A percentile compares a stretch with the other conserved stretches of the same genome.
These are phyloP conservation scores for Aspergillus campestris DNA, from an alignment of 495 filamentous ascomycete genomes.

Conservation along the genomic window DNA sequence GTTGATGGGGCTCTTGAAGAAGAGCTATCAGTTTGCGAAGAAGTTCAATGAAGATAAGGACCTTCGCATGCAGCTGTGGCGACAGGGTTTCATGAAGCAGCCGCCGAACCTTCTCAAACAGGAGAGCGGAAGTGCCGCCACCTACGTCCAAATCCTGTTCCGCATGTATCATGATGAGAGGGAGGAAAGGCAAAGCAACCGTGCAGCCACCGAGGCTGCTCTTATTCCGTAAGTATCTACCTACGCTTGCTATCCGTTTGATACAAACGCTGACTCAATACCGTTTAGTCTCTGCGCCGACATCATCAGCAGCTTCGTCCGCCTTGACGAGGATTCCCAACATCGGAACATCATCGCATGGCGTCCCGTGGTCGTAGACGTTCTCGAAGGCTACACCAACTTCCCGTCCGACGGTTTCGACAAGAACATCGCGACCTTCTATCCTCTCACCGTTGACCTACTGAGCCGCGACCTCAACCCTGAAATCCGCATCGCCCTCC, in stretches of 20 bases:
- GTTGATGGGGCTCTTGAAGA: conserved; percentile 88
- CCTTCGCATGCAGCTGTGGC: conserved; percentile 85
- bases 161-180: conserved; percentile 92
- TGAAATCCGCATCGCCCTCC: conserved; percentile 69
- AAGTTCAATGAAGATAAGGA: conserved; percentile 97
- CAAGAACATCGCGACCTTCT: conserved; percentile 72
- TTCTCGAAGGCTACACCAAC: conserved; percentile 87
- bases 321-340: conserved; percentile 87
- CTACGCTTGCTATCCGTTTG: not conserved
- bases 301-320: conserved; percentile 74
- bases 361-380: conserved; percentile 94
- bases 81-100: conserved; percentile 99
- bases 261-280: conserved; percentile 5
- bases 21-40: conserved; percentile 90
- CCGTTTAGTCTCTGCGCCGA: conserved; percentile 67
- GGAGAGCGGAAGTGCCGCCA: conserved; percentile 83
- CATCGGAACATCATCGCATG: conserved; percentile 93
- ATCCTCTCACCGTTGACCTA: conserved; percentile 78
- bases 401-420: conserved; percentile 80
- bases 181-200: conserved; percentile 69
- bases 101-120: conserved; percentile 98
- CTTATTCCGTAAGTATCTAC: conserved; percentile 66
- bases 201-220: conserved; percentile 76
- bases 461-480: conserved; percentile 68
- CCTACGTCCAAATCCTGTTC: conserved; percentile 88